Base-by-base conservation (phyloP, 179 eudicot species). In the Silene noctiflora region DNA sequence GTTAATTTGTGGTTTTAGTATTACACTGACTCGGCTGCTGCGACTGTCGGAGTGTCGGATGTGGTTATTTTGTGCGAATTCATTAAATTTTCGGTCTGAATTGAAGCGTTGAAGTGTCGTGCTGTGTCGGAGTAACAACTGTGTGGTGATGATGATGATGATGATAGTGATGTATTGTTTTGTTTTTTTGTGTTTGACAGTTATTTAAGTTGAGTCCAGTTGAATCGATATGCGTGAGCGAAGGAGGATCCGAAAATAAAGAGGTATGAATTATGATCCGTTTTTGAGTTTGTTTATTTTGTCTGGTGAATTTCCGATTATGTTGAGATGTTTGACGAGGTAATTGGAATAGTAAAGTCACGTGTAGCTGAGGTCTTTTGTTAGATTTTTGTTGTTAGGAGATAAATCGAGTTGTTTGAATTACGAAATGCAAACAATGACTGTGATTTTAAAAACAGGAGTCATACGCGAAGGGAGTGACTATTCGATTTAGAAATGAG, bases 381-480 rank as follows among this genome's bases (percentile, higher is more conserved):
- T 20, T 69, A 29, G 29, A 21, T 21, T 14, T 24, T 63, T 55
- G 14, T 22, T 27, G 55, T 51, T 55, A 6, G 12, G 21, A 22
- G 73, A 56, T 53, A 44, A 39, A 17, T 66, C n/a, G 14, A 42
- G 67, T 42, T 56, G 44, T 80, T 67, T 64, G 60, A 56, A 21
- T 42, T 66, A 53, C 7, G 11, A 16, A 46, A 65, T 31, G 75
- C 75, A 77, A 77, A 31, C 27, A 76, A 58, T 58, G 71, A 73
- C 59, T 56, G 22, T 60, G 39, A 51, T 73, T 81, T 73, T 79
- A 75, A 64, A 84, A 55, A 73, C 92, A 92, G 99, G 87, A 84
- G 75, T 76, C 81, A 33, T 95, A 83, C 79, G 90, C 97, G 31
- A 87, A 80, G 80, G 99, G 92, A 66, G 72, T 93, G 79, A 73